A percentile compares a stretch with the other conserved stretches of the same genome.
Evolutionary conservation across 106 monocot species (phyloP).

Genomic region (Posidonia australis): DNA sequence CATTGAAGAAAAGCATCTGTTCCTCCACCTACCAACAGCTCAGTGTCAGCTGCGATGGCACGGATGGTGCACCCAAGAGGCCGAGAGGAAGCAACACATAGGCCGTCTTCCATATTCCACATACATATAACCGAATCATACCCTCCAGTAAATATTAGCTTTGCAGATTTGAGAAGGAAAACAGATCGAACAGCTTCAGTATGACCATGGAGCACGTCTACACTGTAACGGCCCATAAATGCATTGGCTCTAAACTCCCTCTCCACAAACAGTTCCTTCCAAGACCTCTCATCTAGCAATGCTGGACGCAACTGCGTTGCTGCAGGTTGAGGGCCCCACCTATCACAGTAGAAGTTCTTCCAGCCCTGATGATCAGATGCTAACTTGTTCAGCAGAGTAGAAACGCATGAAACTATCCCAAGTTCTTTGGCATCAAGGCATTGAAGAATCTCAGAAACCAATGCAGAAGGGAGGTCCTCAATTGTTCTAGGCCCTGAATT

Average conservation of each 20-base stretch:
- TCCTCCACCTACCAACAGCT: constrained; percentile 48
- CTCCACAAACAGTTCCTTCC: constrained; percentile 72
- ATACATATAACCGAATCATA: constrained; percentile 60
- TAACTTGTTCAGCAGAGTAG: constrained; percentile 39
- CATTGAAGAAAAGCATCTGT: constrained; percentile 67
- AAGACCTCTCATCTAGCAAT: constrained; percentile 17
- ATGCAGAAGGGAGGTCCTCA: constrained; percentile 50
- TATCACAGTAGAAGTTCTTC: constrained; percentile 60
- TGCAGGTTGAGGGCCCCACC: constrained; percentile 53
- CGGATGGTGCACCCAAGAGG: constrained; percentile 66
- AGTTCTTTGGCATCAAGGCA: constrained; percentile 69
- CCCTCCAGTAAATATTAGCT: constrained; percentile 65
- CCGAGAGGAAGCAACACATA: constrained; percentile 40
- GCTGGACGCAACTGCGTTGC: neutral
- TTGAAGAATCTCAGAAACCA: constrained; percentile 60
- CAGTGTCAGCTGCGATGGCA: constrained; percentile 55
- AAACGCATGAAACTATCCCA: constrained; percentile 69
- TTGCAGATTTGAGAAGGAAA: constrained; percentile 36
- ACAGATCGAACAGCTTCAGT: constrained; percentile 68
- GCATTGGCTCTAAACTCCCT: constrained; percentile 53
- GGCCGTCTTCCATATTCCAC: constrained; percentile 79
- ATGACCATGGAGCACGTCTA: constrained; percentile 57
- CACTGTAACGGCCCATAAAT: constrained; percentile 59
- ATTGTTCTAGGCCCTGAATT: constrained; percentile 23
- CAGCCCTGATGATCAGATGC: constrained; percentile 57